Percentiles rank a stretch among this genome's conserved stretches.
These are phyloP conservation scores for Trichoderma koningii DNA, from an alignment of 2,329 filamentous ascomycete genomes.

Conservation along the genomic window DNA sequence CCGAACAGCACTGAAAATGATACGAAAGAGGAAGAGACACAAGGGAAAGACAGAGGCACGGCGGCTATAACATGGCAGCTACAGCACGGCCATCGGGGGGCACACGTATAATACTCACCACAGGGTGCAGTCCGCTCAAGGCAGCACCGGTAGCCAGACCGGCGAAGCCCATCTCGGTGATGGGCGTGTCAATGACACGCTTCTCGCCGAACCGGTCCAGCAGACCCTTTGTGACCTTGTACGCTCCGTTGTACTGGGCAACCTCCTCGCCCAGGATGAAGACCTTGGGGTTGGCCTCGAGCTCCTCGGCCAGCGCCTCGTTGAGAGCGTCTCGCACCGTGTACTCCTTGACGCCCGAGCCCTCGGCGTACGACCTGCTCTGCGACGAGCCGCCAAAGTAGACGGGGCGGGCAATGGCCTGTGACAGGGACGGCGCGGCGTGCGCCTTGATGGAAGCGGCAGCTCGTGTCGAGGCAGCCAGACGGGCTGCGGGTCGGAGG, in stretches of 20 bases:
- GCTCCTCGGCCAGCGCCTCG: conserved; percentile 95
- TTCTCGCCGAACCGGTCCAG: conserved; percentile 96
- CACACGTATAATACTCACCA: conserved; percentile 62
- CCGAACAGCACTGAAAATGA: too few species aligned
- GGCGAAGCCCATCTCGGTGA: conserved; percentile 94
- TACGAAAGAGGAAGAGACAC: background rate
- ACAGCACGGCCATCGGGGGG: background rate
- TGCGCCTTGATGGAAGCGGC: conserved; percentile 39
- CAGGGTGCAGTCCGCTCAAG: conserved; percentile 87
- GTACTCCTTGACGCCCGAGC: conserved; percentile 77
- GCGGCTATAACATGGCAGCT: background rate
- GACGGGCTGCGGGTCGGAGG: conserved; percentile 53
- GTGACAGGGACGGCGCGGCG: conserved; percentile 42
- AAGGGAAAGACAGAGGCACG: background rate
- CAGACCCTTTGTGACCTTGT: conserved; percentile 99
- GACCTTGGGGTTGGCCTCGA: conserved; percentile 91
- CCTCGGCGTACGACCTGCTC: conserved; percentile 58
- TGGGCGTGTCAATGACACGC: conserved; percentile 96
- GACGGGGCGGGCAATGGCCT: conserved; percentile 43
- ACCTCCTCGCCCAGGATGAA: conserved; percentile 98
- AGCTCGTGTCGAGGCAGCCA: conserved; percentile 49
- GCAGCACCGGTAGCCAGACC: conserved; percentile 94
- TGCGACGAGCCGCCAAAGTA: conserved; percentile 47
- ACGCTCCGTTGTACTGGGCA: conserved; percentile 99
- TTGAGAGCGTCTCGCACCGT: conserved; percentile 97